These are phyloP conservation scores for Durotheca rogersii DNA, from an alignment of 495 filamentous ascomycete species.

Conservation along the genomic window DNA sequence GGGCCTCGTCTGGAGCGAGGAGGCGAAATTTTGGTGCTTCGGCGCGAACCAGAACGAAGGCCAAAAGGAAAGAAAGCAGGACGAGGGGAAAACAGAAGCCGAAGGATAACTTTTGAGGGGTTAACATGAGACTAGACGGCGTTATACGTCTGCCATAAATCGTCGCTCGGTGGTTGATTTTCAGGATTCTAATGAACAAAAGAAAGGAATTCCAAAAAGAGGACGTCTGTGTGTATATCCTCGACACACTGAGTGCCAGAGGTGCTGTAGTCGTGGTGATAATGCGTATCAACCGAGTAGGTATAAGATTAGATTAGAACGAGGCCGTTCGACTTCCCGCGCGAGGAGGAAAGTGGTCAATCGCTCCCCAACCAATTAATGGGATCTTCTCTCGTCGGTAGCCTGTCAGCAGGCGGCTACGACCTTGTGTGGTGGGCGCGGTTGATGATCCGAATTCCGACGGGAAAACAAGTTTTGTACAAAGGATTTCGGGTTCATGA, in stretches of 20 bases:
- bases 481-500: constrained; percentile 68
- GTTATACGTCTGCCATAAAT: constrained; percentile 26
- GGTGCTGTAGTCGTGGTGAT: constrained; percentile 14
- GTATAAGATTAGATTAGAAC: background rate
- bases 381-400: constrained; percentile 23
- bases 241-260: constrained; percentile 1
- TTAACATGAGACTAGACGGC: constrained; percentile 24
- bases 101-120: constrained; percentile 30
- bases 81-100: constrained; percentile 12
- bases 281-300: constrained; percentile 4
- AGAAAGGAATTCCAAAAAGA: constrained; percentile 7
- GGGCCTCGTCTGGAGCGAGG: constrained; percentile 1
- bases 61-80: background rate
- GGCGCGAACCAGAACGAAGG: constrained; percentile 5
- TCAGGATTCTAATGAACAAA: constrained; percentile 5
- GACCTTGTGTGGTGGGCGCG: constrained; percentile 43
- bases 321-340: constrained; percentile 14
- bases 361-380: background rate
- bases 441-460: constrained; percentile 45
- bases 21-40: background rate
- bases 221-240: constrained; percentile 11
- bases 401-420: constrained; percentile 41
- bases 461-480: constrained; percentile 80
- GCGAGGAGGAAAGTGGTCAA: background rate
- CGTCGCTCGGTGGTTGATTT: constrained; percentile 12